Evolutionary conservation across 1,284 basidiomycete genomes (phyloP), one percentile per base, ranked within the genome.

Genomic region (Fereydounia khargensis): DNA sequence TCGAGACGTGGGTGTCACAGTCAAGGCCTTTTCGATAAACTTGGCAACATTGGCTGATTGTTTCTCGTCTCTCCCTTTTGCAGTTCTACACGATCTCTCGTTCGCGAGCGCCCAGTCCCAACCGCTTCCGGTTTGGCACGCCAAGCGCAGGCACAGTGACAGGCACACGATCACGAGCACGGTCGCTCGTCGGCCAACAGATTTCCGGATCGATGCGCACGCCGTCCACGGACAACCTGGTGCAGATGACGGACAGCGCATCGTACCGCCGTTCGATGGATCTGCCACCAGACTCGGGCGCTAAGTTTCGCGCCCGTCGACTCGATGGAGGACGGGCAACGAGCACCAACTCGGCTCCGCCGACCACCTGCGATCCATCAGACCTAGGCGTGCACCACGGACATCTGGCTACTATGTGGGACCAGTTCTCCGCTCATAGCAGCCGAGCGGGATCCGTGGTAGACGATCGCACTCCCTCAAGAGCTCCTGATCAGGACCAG

Each of bases 11-110:
- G 17, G 7, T 38, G 16, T 7, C 21, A 16, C 21, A 20, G 23
- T 19, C 13, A 3, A 17, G 23, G 14, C n/a, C 19, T 19, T 39
- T 3, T 14, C 18, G 19, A 17, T 4, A 36, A 36, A 16, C 9
- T 20, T 9, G 6, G n/a, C n/a, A n/a, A n/a, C n/a, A n/a, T n/a
- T n/a, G n/a, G n/a, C n/a, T n/a, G n/a, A n/a, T n/a, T n/a, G n/a
- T n/a, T n/a, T n/a, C n/a, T n/a, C n/a, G n/a, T n/a, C n/a, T n/a
- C n/a, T n/a, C n/a, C n/a, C n/a, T n/a, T n/a, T n/a, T n/a, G n/a
- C n/a, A 62, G 28, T 62, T 50, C 14, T 51, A 68, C 22, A 68
- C 68, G 32, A 68, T 69, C 46, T 66, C 66, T 16, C 44, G 68
- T 3, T 69, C 66, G 4, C 50, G 68, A 4, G 68, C 68, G 0